Conservation (phyloP, 2,329 filamentous ascomycete genomes). For the Trichophyton verrucosum region DNA sequence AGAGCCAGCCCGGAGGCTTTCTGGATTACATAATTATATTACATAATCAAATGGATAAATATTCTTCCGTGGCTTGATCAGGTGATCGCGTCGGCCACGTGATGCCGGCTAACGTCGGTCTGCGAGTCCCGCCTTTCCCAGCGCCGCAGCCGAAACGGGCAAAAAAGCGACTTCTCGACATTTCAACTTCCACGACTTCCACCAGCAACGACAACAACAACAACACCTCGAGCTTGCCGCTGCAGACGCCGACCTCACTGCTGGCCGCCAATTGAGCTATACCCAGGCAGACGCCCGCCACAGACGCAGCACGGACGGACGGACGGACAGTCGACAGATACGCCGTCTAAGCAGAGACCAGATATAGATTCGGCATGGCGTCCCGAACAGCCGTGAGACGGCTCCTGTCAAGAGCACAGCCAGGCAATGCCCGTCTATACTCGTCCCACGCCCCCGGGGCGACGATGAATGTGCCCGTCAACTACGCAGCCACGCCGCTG, state of each 20-base stretch:
- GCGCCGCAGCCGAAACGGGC: not conserved
- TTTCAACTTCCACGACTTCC: not conserved
- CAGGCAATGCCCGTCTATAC: constrained; percentile 27
- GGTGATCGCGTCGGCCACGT: not conserved
- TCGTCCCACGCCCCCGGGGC: constrained; percentile 35
- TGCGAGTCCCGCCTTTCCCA: not conserved
- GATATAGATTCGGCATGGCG: not conserved
- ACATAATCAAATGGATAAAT: not conserved
- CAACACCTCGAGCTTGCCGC: not conserved
- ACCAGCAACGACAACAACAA: not conserved
- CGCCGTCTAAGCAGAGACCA: not conserved
- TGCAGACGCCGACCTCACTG: not conserved
- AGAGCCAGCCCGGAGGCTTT: too few species aligned
- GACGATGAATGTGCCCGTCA: constrained; percentile 68
- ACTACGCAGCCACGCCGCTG: constrained; percentile 71
- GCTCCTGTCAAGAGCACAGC: not conserved
- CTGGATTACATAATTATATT: not conserved
- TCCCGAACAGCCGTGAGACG: not conserved
- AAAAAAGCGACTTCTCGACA: not conserved
- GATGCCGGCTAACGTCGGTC: not conserved
- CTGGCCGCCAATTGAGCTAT: not conserved
- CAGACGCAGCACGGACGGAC: not conserved
- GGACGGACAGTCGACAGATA: not conserved
- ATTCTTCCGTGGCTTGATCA: not conserved
- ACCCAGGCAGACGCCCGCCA: not conserved